These are phyloP conservation scores for Trapa bicornis DNA, from an alignment of 345 rosid genomes.

Conservation along the genomic window DNA sequence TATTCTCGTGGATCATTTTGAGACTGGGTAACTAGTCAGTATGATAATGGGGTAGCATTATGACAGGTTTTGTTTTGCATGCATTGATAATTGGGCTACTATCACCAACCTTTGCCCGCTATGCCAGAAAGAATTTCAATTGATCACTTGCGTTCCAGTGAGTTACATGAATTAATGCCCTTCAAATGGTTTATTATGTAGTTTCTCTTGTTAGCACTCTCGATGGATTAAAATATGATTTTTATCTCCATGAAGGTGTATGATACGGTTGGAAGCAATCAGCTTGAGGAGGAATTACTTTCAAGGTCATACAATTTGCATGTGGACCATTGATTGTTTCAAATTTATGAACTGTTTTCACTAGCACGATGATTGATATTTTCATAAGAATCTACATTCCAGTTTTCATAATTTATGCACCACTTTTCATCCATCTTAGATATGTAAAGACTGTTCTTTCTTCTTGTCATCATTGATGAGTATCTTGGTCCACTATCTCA, in stretches of 20 bases:
- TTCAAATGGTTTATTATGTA: background rate
- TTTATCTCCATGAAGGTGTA: slow-evolving; percentile 51
- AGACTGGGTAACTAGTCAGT: background rate
- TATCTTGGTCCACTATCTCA: background rate
- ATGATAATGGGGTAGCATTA: slow-evolving; percentile 13
- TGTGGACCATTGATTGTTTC: background rate
- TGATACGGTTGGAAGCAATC: slow-evolving; percentile 73
- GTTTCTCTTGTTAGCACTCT: background rate
- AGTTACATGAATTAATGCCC: slow-evolving; percentile 18
- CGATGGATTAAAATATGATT: slow-evolving; percentile 6
- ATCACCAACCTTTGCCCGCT: slow-evolving; percentile 96
- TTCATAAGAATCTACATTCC: background rate
- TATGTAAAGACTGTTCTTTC: background rate
- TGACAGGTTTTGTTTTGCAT: slow-evolving; percentile 95
- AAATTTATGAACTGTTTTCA: background rate
- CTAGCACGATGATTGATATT: background rate
- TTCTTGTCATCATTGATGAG: background rate
- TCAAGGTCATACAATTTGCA: slow-evolving; percentile 37
- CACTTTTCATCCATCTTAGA: background rate
- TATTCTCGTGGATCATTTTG: background rate
- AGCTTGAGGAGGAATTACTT: slow-evolving; percentile 49
- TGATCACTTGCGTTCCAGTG: slow-evolving; percentile 95
- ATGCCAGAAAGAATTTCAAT: slow-evolving; percentile 91
- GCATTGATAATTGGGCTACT: slow-evolving; percentile 96
- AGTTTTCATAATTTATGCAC: background rate